Evolutionary conservation across 2,329 filamentous ascomycete species (phyloP).

Genomic region (Fusarium papillatum): DNA sequence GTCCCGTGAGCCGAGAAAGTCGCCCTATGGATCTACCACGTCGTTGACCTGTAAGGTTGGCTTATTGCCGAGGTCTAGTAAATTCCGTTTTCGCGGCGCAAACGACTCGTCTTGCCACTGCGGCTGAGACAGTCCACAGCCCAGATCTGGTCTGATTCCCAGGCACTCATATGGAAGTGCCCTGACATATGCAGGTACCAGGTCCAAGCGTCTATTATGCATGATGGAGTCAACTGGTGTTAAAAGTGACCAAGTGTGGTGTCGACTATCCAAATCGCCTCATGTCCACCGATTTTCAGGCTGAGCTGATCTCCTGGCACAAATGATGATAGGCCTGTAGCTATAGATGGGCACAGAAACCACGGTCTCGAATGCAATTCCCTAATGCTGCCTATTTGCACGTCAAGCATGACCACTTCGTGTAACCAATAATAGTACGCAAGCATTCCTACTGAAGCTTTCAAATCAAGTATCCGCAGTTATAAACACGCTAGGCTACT

Average conservation of each 20-base stretch:
- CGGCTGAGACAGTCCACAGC: neutral
- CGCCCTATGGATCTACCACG: neutral
- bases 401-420: neutral
- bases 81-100: neutral
- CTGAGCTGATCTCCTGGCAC: no score
- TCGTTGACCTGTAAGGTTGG: neutral
- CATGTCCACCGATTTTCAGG: no score
- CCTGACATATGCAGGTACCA: slow-evolving; percentile 2
- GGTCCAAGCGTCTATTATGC: neutral
- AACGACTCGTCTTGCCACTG: neutral
- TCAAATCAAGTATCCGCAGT: neutral
- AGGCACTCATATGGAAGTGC: neutral
- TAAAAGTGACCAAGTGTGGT: no score
- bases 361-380: no score
- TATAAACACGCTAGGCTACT: neutral
- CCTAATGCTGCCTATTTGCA: neutral
- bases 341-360: no score
- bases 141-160: neutral
- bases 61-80: neutral
- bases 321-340: no score
- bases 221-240: no score
- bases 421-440: neutral
- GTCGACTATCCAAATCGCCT: no score
- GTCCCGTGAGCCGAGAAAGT: neutral
- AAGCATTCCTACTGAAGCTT: neutral